Evolutionary conservation across 306 rosid species (phyloP), one percentile per base, ranked within the genome.

Genomic region (Hippophae tibetana): DNA sequence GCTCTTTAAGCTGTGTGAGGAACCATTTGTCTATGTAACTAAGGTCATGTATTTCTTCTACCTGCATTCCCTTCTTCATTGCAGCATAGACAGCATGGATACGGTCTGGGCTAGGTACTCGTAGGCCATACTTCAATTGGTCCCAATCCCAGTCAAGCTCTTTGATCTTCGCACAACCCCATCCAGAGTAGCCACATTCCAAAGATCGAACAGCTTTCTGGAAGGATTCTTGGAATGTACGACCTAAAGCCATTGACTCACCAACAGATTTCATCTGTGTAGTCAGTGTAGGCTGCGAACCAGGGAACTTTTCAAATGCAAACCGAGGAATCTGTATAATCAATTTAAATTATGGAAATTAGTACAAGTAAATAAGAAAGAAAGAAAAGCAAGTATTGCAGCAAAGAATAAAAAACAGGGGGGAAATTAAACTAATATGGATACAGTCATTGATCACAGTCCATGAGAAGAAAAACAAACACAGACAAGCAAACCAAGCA

Each of bases 211-310:
- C 89, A 38, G 95, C 99, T 62, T 93, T 93, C 69, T 89, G 99
- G 69, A 89, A 89, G 41, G 95, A 89, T 81, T 93, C 95, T 72
- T 89, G 99, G 84, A 93, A 93, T 42, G 94, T 89, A 52, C 94
- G 76, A 42, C 99, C 97, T 11, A 93, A 72, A 10, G 99, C 97
- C 95, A 89, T 93, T 3, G 99, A 71, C 79, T 88, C 95, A 8
- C 99, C 99, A 40, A 93, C 99, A 12, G 97, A 93, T 74, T 93
- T 93, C 99, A 93, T 93, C 62, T 93, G 99, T 7, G 99, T 93
- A 0, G 99, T 93, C 73, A 93, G 68, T 58, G 86, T 75, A 41
- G 99, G 99, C 81, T 84, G 84, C 47, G 99, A 93, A 49, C 97
- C 99, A n/a, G 99, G 99, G 69, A 93, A 93, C 52, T 93, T 93